Conservation (phyloP, 768 basidiomycete species). For the Leccinellum albellum region DNA sequence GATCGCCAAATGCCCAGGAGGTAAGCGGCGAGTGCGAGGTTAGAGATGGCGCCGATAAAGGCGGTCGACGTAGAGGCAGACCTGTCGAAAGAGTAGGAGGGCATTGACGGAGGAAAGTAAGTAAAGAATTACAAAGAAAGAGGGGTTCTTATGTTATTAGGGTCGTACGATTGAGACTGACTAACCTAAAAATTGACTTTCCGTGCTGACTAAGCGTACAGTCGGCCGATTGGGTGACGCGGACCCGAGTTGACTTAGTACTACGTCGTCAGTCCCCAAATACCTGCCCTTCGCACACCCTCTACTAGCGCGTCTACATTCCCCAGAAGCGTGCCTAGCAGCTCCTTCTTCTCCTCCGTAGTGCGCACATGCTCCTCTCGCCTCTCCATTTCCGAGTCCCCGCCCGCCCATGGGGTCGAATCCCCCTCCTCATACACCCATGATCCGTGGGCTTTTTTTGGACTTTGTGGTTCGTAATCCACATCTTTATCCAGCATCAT, state of each 20-base stretch:
- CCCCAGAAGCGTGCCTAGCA: conserved; percentile 77
- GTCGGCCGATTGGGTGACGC: background rate
- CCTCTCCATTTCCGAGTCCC: conserved; percentile 5
- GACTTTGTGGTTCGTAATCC: conserved; percentile 71
- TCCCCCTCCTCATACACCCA: conserved; percentile 30
- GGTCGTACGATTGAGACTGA: conserved; percentile 3
- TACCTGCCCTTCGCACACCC: conserved; percentile 79
- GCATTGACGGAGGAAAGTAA: background rate
- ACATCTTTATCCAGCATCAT: conserved; percentile 68
- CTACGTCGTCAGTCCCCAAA: conserved; percentile 72
- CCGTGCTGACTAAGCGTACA: background rate
- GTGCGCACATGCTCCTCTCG: conserved; percentile 37
- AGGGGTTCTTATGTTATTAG: background rate
- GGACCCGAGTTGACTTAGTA: background rate
- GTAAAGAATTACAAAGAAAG: background rate
- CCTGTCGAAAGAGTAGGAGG: conserved; percentile 21
- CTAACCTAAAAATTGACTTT: background rate
- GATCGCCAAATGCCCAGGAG: conserved; percentile 43
- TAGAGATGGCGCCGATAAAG: conserved; percentile 37
- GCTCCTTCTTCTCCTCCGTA: conserved; percentile 79
- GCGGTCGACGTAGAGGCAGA: conserved; percentile 37
- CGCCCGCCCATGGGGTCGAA: conserved; percentile 9
- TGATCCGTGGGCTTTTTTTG: conserved; percentile 47
- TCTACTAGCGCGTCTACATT: conserved; percentile 91
- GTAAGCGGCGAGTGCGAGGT: conserved; percentile 38